phyloP scores from a whole-genome alignment of 2,329 filamentous ascomycete genomes.

The Sclerotinia glacialis region DNA sequence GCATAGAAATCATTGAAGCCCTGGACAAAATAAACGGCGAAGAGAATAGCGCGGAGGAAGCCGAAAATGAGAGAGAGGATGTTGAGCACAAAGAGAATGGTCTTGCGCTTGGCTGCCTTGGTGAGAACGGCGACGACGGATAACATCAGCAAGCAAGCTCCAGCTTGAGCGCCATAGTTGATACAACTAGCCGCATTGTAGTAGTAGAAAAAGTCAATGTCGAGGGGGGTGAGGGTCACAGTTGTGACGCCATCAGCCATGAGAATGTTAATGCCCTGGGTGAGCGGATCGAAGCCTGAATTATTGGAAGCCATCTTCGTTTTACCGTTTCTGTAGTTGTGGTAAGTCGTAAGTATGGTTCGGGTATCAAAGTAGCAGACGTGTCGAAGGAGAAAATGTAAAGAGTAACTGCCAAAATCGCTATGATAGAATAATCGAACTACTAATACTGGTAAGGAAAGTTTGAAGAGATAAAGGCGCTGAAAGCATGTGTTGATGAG shows the following conservation, averaged over 20 bases:
- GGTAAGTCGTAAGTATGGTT: neutral
- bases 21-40: slow-evolving; percentile 50
- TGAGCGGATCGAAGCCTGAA: slow-evolving; percentile 48
- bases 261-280: slow-evolving; percentile 50
- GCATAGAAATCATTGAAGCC: slow-evolving; percentile 52
- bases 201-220: slow-evolving; percentile 46
- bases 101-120: slow-evolving; percentile 54
- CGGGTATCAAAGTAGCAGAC: neutral
- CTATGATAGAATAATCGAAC: neutral
- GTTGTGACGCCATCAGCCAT: slow-evolving; percentile 44
- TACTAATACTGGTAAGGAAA: neutral
- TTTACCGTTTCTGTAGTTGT: neutral
- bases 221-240: slow-evolving; percentile 43
- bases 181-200: slow-evolving; percentile 51
- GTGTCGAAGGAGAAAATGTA: neutral
- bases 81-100: slow-evolving; percentile 60
- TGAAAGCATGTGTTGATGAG: neutral
- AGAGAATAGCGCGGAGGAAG: slow-evolving; percentile 49
- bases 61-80: slow-evolving; percentile 53
- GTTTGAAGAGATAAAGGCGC: neutral
- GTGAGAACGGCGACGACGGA: slow-evolving; percentile 59
- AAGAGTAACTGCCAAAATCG: neutral
- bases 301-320: slow-evolving; percentile 4
- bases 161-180: slow-evolving; percentile 59
- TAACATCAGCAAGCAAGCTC: slow-evolving; percentile 56